Conservation (phyloP, 352 stramenopile species). For the Phytophthora fragariaefolia region DNA sequence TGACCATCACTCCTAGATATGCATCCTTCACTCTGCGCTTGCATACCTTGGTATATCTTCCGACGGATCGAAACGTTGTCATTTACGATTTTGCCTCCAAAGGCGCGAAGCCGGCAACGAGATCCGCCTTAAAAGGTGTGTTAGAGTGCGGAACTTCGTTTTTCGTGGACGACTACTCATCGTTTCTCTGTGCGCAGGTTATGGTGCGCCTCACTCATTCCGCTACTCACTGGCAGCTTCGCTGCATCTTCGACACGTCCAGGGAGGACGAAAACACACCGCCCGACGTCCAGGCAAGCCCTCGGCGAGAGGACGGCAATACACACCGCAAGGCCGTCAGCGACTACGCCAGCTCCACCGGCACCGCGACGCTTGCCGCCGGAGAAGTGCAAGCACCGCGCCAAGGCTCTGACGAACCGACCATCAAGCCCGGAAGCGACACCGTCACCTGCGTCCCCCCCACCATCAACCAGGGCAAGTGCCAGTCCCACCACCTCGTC, state of each 20-base stretch:
- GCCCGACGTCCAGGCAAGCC: neutral
- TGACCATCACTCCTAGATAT: conserved; percentile 12
- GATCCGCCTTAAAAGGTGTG: neutral
- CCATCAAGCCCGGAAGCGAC: neutral
- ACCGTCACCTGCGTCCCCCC: neutral
- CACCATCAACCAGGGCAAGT: neutral
- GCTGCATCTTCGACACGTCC: neutral
- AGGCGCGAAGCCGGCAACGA: neutral
- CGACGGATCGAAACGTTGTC: neutral
- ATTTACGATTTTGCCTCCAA: neutral
- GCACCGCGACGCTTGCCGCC: neutral
- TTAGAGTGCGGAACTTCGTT: too few relatives aligned
- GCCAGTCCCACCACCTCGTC: neutral
- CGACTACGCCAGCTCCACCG: neutral
- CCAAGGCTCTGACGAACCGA: neutral
- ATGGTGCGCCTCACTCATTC: neutral
- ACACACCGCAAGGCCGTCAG: neutral
- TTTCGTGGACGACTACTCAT: neutral
- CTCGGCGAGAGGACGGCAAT: neutral
- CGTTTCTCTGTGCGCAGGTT: neutral
- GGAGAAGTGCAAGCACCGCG: neutral
- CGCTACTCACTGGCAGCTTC: neutral
- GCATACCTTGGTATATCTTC: neutral
- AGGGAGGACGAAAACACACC: neutral
- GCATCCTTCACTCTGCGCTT: neutral